Evolutionary conservation across 164 flowering plant species (phyloP), one percentile per base, ranked within the genome.

Genomic region (Aristolochia californica): DNA sequence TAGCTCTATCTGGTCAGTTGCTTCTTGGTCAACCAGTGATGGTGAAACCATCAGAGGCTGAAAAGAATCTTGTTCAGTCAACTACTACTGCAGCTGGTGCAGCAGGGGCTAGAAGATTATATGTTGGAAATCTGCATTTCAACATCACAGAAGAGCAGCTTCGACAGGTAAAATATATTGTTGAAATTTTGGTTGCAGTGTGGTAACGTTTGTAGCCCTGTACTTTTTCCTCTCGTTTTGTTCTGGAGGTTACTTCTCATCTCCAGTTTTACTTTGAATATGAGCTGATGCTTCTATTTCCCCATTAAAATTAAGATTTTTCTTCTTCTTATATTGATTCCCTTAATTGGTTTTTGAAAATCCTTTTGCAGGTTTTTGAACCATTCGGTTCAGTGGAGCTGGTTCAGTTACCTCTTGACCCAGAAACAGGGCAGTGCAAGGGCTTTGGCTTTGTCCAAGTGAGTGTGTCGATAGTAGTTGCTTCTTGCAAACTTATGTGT

Each of bases 391-490:
- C 83, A 20, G 97, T 91, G 64, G 98, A 91, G 78, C 82, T 87
- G 57, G 91, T 91, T 59, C 97, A 88, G 71, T 77, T 91, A 11
- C 98, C 98, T 17, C 86, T 84, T 65, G 98, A 91, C 60, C 79
- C 72, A 47, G 98, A 91, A 72, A 82, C 97, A 21, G 95, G 98
- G 40, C 98, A 87, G 40, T 91, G 98, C 79, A 91, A 91, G 71
- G 97, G 98, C 55, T 88, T 83, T 74, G 97, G 97, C 38, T 91
- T 91, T 87, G 76, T 91, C 56, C 98, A 90, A 59, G 97, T 89
- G 53, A 57, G 88, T 79, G 4, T 57, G 47, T 23, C 25, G 50
- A 10, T 30, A 34, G 45, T n/a, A 16, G 53, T 64, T 56, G 17
- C 13, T 56, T 24, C 2, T 10, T 56, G 28, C 49, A 15, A 34